Conservation (phyloP, 1,139 yeast genomes). For the Hansenula lynferdii region DNA sequence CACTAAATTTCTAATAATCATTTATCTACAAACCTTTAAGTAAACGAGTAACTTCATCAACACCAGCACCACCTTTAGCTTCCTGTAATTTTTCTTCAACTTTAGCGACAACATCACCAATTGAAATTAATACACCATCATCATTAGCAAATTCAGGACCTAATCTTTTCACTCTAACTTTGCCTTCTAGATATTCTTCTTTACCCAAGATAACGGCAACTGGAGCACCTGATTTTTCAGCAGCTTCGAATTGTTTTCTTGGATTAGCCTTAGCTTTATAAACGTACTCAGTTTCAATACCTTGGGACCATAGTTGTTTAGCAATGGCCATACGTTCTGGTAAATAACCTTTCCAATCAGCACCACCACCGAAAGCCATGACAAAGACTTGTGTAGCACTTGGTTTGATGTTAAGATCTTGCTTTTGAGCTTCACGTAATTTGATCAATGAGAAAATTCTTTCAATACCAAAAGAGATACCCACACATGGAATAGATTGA, state of each 20-base stretch:
- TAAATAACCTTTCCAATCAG: constrained; percentile 89
- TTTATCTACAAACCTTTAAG: constrained; percentile 41
- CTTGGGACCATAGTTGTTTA: constrained; percentile 79
- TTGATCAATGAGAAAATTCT: constrained; percentile 87
- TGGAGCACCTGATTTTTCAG: constrained; percentile 90
- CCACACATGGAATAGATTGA: constrained; percentile 90
- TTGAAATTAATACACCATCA: constrained; percentile 73
- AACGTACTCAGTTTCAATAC: constrained; percentile 84
- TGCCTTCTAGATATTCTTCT: constrained; percentile 77
- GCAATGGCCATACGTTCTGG: constrained; percentile 88
- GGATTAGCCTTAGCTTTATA: constrained; percentile 92
- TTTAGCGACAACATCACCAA: constrained; percentile 50
- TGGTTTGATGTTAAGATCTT: constrained; percentile 55
- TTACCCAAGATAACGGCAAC: constrained; percentile 92
- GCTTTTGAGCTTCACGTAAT: constrained; percentile 57
- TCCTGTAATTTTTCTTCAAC: constrained; percentile 51
- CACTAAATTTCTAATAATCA: too few relatives aligned
- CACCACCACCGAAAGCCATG: constrained; percentile 99
- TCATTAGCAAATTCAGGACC: constrained; percentile 89
- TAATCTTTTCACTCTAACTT: constrained; percentile 76
- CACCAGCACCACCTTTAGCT: constrained; percentile 30
- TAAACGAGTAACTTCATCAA: constrained; percentile 55
- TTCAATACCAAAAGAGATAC: constrained; percentile 95
- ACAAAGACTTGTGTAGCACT: constrained; percentile 88
- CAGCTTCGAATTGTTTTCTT: constrained; percentile 95